Base-by-base conservation (phyloP, 2,329 filamentous ascomycete species). In the Leptographium lundbergii region DNA sequence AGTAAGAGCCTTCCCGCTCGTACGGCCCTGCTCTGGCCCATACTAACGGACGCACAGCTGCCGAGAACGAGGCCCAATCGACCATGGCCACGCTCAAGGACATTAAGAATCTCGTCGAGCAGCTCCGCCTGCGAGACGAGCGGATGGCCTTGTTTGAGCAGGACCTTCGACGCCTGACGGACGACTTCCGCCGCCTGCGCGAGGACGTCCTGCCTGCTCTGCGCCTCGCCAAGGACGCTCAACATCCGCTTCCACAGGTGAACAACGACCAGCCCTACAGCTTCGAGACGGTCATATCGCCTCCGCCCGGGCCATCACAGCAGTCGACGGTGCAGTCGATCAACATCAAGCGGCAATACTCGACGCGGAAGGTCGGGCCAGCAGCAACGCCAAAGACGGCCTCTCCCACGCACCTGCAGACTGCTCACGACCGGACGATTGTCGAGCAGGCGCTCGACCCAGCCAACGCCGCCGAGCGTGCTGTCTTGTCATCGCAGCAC, bases 171-270 rank as follows among this genome's bases (percentile, higher is more conserved):
- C 84, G 87, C 62, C 81, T 97, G 67, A 86, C 87, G 14, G 90
- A 96, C 48, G 91, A 97, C 69, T 96, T 95, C 70, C 82, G 88
- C 65, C 86, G 89, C 65, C 74, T 99, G 63, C 82, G 94, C 59
- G 92, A 97, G 71, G 94, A 99, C 69, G 84, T 96, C 68, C 78
- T 97, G 36, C 92, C 94, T 4, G 86, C 95, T 24, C 83, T 96
- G 67, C 89, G 91, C 63, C 84, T 96, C 68, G 88, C 86, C 67
- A 97, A 97, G 74, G 91, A 97, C 69, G 87, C 87, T 66, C 88
- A 91, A 64, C 89, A 96, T 69, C 92, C 92, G 42, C 77, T 97
- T 25, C 91, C 91, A 32, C 77, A 77, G 62, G 63, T 75, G 60
- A 73, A 65, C 61, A 75, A 66, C 61, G 63, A 65, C 59, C 74